Conservation (phyloP, 331 rosid species). For the Prunus yedoensis region DNA sequence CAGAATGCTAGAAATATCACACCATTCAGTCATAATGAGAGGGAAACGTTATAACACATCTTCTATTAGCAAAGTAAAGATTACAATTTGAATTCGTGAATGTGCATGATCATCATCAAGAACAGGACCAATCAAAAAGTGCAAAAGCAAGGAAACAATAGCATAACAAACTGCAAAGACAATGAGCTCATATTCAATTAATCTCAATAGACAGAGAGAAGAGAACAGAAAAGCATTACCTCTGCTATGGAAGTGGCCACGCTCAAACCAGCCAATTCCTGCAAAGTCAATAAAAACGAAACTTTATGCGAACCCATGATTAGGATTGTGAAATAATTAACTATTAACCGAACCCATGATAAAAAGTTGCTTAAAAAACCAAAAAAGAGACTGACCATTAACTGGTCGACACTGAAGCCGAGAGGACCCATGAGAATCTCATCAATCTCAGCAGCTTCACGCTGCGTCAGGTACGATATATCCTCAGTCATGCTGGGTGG, state of each 20-base stretch:
- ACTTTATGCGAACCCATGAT: not conserved
- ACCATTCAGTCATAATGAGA: not conserved
- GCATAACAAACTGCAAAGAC: not conserved
- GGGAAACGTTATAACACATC: not conserved
- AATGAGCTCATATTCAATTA: not conserved
- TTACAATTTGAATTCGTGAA: not conserved
- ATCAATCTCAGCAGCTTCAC: constrained; percentile 85
- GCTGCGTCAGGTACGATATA: constrained; percentile 73
- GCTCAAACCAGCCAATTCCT: constrained; percentile 98
- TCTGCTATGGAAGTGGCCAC: constrained; percentile 83
- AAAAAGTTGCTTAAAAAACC: not conserved
- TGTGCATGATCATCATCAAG: constrained; percentile 7
- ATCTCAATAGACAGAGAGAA: not conserved
- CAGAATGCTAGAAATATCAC: not conserved
- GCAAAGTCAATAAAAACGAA: constrained; percentile 4
- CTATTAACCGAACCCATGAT: not conserved
- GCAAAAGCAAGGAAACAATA: not conserved
- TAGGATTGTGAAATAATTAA: not conserved
- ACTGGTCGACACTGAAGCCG: constrained; percentile 86
- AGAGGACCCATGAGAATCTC: constrained; percentile 93
- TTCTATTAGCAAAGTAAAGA: not conserved
- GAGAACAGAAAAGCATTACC: constrained; percentile 37
- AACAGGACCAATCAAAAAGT: not conserved
- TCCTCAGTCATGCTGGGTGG: constrained; percentile 52
- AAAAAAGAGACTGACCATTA: constrained; percentile 59